phyloP scores from a whole-genome alignment of 1,284 basidiomycete genomes.

The Thelephora terrestris region DNA sequence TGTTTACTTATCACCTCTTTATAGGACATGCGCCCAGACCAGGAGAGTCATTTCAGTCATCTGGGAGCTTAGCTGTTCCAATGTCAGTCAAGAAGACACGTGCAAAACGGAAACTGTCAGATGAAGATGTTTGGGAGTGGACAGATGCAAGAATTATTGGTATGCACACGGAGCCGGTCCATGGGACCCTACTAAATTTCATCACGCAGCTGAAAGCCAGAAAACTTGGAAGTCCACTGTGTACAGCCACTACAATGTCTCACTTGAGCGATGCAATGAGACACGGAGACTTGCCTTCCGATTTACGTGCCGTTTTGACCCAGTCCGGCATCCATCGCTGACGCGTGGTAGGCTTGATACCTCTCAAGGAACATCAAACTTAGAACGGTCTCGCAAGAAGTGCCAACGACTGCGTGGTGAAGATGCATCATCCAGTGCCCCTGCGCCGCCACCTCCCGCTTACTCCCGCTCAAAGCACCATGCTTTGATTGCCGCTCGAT shows the following conservation, averaged over 20 bases:
- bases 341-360: background rate
- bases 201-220: no score
- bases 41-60: no score
- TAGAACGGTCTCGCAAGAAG: background rate
- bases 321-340: background rate
- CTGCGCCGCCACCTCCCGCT: background rate
- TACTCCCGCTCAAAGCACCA: slow-evolving; percentile 3
- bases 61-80: no score
- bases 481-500: slow-evolving; percentile 7
- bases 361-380: background rate
- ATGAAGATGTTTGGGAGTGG: no score
- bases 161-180: no score
- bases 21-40: no score
- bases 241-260: slow-evolving; percentile 1
- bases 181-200: no score
- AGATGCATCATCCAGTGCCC: background rate
- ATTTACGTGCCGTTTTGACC: slow-evolving; percentile 1
- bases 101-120: no score
- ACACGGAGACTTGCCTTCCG: background rate
- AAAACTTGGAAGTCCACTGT: background rate
- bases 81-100: no score
- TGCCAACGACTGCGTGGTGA: background rate
- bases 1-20: no score
- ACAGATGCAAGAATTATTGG: no score
- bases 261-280: background rate